These are phyloP conservation scores for Mrakia gelida DNA, from an alignment of 768 basidiomycete genomes.

Conservation along the genomic window DNA sequence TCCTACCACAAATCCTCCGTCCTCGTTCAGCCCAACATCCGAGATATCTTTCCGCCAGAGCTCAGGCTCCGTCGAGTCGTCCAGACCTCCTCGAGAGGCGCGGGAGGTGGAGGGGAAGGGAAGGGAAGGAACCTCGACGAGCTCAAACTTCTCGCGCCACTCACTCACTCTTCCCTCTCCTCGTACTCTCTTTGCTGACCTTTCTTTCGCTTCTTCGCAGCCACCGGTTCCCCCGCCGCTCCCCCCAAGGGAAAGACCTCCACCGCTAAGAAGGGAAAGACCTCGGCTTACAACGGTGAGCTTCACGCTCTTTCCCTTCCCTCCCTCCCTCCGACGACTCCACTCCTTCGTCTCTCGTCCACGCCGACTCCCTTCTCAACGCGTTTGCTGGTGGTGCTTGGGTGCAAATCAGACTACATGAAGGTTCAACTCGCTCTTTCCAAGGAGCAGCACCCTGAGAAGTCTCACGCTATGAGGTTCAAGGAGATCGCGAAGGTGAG, in stretches of 20 bases:
- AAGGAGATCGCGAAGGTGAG: conserved; percentile 7
- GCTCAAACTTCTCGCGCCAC: not conserved
- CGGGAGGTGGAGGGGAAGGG: too few species aligned
- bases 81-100: too few species aligned
- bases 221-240: not conserved
- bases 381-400: not conserved
- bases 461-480: not conserved
- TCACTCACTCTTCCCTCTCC: not conserved
- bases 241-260: conserved; percentile 17
- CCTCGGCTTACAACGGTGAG: not conserved
- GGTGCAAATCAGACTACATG: not conserved
- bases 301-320: not conserved
- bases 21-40: not conserved
- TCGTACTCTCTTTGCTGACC: not conserved
- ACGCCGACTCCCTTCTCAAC: not conserved
- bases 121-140: not conserved
- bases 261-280: conserved; percentile 5
- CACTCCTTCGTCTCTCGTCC: not conserved
- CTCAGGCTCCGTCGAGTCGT: too few species aligned
- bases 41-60: too few species aligned
- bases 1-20: not conserved
- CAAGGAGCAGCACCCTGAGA: conserved; percentile 2
- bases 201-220: not conserved
- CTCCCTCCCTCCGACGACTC: not conserved
- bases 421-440: conserved; percentile 1